A percentile compares a stretch with the other conserved stretches of the same genome.
These are phyloP conservation scores for Cajanus cajan DNA, from an alignment of 306 rosid species.

Conservation along the genomic window DNA sequence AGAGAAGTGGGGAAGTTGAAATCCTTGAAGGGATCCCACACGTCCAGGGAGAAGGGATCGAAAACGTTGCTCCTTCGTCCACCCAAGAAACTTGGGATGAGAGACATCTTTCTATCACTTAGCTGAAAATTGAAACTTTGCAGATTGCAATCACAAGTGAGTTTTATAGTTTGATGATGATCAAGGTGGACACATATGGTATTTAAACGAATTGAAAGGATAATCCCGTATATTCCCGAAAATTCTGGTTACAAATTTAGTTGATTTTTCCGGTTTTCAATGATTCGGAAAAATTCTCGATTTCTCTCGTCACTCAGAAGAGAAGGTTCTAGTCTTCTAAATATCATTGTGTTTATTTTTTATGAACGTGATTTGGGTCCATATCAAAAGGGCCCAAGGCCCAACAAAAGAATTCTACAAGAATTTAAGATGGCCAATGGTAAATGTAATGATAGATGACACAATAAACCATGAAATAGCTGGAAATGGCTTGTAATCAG, in stretches of 20 bases:
- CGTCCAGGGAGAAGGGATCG: neutral
- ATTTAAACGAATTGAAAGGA: neutral
- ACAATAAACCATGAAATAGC: too few relatives aligned
- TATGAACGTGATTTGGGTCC: too few relatives aligned
- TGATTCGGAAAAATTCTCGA: neutral
- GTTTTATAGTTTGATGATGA: neutral
- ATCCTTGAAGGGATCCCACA: conserved; percentile 34
- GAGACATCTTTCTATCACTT: neutral
- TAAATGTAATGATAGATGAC: too few relatives aligned
- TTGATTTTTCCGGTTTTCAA: neutral
- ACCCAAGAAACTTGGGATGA: neutral
- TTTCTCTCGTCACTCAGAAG: neutral
- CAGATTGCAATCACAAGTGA: neutral
- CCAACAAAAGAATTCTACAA: too few relatives aligned
- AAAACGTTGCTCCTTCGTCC: neutral
- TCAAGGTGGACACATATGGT: neutral
- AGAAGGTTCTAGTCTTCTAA: neutral
- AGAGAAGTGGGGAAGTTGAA: neutral
- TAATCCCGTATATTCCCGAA: neutral
- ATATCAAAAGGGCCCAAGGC: too few relatives aligned
- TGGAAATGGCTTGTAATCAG: too few relatives aligned
- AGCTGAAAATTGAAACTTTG: too few relatives aligned
- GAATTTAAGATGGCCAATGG: too few relatives aligned
- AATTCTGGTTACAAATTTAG: neutral
- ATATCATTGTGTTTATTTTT: too few relatives aligned